A percentile compares a stretch with the other conserved stretches of the same genome.
These are phyloP conservation scores for Haplographium delicatum DNA, from an alignment of 495 filamentous ascomycete species.

Conservation along the genomic window DNA sequence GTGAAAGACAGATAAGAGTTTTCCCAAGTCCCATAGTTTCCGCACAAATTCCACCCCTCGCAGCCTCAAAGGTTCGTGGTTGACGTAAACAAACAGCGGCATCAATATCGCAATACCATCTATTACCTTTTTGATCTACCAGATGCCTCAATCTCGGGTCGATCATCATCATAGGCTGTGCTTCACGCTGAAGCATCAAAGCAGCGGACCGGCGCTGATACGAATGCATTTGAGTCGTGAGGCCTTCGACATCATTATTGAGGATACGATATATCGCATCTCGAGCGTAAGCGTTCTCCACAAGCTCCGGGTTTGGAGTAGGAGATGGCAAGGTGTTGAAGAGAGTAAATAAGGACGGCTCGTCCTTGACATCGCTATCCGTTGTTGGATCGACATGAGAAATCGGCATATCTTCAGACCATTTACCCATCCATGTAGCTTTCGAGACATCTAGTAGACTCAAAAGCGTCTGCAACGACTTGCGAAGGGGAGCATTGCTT, in stretches of 20 bases:
- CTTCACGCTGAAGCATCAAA: constrained; percentile 80
- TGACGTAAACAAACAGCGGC: constrained; percentile 54
- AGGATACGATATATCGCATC: constrained; percentile 62
- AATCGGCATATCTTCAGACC: constrained; percentile 5
- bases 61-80: constrained; percentile 66
- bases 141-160: constrained; percentile 66
- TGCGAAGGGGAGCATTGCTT: constrained; percentile 35
- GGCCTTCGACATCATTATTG: constrained; percentile 45
- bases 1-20: constrained; percentile 78
- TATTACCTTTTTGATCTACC: constrained; percentile 51
- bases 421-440: constrained; percentile 50
- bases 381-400: constrained; percentile 10
- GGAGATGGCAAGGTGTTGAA: constrained; percentile 85
- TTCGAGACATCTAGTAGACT: constrained; percentile 49
- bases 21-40: constrained; percentile 75
- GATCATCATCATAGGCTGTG: constrained; percentile 53
- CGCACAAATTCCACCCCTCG: constrained; percentile 71
- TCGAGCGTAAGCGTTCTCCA: constrained; percentile 51
- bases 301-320: constrained; percentile 43
- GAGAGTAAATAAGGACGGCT: constrained; percentile 69
- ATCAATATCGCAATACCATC: constrained; percentile 70
- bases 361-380: constrained; percentile 25
- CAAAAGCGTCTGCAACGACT: constrained; percentile 47
- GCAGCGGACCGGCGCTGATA: constrained; percentile 83
- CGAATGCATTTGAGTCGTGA: constrained; percentile 64